Conservation (phyloP, 805 yeast genomes). For the Zygoascus ofunaensis region DNA sequence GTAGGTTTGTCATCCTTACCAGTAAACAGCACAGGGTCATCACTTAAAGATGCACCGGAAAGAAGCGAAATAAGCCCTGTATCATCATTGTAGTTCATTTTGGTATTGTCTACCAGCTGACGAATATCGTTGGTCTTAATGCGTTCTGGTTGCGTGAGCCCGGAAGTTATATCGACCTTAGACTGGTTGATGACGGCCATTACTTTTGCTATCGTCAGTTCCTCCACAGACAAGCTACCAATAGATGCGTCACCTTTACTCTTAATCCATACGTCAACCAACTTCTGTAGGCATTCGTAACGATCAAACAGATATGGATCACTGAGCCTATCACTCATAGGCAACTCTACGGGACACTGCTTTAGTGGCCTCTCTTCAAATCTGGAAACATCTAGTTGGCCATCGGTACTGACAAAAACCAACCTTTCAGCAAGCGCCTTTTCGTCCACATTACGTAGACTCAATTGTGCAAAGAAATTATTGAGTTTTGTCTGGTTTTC, state of each 20-base stretch:
- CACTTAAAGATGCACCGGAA: no score
- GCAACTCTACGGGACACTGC: conserved; percentile 17
- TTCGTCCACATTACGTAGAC: conserved; percentile 26
- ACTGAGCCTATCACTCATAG: conserved; percentile 23
- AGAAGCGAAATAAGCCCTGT: background rate
- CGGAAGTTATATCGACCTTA: background rate
- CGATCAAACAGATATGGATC: conserved; percentile 31
- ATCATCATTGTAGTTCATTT: background rate
- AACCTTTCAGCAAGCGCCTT: background rate
- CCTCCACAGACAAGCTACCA: background rate
- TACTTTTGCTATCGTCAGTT: background rate
- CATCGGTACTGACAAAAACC: background rate
- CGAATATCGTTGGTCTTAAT: background rate
- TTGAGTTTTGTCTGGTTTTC: conserved; percentile 47
- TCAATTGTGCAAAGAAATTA: conserved; percentile 64
- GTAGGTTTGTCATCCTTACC: no score
- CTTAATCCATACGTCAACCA: conserved; percentile 23
- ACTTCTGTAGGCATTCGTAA: conserved; percentile 23
- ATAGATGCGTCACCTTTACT: background rate
- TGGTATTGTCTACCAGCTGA: background rate
- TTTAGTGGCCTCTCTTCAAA: conserved; percentile 17
- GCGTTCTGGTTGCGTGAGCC: background rate
- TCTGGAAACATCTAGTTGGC: background rate
- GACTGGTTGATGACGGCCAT: background rate
- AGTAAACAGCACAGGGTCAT: no score